phyloP scores from a whole-genome alignment of 2,329 filamentous ascomycete species.

The Myriosclerotinia curreyana region DNA sequence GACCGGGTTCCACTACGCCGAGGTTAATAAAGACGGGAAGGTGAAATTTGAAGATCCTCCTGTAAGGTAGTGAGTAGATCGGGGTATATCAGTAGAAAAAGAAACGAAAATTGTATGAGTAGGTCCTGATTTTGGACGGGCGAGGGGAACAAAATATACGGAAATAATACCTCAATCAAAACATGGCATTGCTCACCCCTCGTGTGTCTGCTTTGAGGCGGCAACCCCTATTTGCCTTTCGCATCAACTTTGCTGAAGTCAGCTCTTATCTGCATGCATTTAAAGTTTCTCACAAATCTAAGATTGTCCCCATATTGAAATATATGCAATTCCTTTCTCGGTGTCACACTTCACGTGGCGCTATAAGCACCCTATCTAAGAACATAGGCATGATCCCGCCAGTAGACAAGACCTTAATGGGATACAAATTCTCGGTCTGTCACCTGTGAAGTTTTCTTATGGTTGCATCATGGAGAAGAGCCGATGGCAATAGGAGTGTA shows the following conservation, averaged over 20 bases:
- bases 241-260: background rate
- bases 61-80: conserved; percentile 22
- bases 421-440: background rate
- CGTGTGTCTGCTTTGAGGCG: background rate
- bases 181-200: background rate
- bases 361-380: too few species aligned
- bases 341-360: background rate
- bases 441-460: background rate
- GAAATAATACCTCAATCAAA: conserved; percentile 4
- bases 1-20: conserved; percentile 54
- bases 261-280: background rate
- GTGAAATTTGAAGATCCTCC: conserved; percentile 51
- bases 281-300: background rate
- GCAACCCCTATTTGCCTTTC: background rate
- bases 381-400: background rate
- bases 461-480: background rate
- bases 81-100: conserved; percentile 1
- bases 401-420: background rate
- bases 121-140: conserved; percentile 1
- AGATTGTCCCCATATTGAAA: background rate
- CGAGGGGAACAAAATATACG: conserved; percentile 6
- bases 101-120: conserved; percentile 12
- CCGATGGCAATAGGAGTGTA: background rate
- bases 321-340: background rate
- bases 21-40: conserved; percentile 59